Evolutionary conservation across 1,284 basidiomycete species (phyloP), one percentile per base, ranked within the genome.

Genomic region (Trametes versicolor): DNA sequence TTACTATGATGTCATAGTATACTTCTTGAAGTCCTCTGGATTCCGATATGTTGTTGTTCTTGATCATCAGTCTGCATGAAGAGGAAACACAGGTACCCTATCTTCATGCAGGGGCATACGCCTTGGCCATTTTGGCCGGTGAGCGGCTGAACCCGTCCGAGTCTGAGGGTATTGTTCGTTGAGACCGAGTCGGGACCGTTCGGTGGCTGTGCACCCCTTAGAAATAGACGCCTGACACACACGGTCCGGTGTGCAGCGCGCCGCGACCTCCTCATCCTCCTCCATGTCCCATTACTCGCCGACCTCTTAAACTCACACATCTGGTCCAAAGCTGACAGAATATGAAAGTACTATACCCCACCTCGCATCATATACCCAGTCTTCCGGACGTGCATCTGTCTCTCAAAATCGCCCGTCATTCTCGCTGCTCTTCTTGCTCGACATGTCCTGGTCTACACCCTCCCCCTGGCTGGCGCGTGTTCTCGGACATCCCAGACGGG

Each of bases 371-470:
- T 58, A 73, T 82, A 66, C 77, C 82, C 49, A 74, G 75, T 19
- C 82, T 90, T 58, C 81, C 81, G 29, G 76, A 85, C 61, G 74
- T 80, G 51, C 83, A 85, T 13, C 75, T 87, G 2, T 79, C 87
- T 9, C 81, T 93, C 68, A 93, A 91, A 79, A 91, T 94, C 66
- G 88, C 92, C 4, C 85, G 92, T 12, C 90, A 94, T 75, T 88
- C 88, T 5, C 80, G 82, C 0, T 94, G 92, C 72, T 77, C 83
- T 3, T 71, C 72, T 45, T 96, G 94, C 73, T 73, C 79, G 50
- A 75, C 82, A 39, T 93, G 92, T 70, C 66, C 73, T 25, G 90
- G 91, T 21, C 82, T 96, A n/a, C 87, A 84, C 63, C 94, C 94
- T 47, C 84, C 87, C 41, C 76, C 79, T 23, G 82, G 81, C 60